phyloP scores from a whole-genome alignment of 331 rosid species.

The Malus hybrid region DNA sequence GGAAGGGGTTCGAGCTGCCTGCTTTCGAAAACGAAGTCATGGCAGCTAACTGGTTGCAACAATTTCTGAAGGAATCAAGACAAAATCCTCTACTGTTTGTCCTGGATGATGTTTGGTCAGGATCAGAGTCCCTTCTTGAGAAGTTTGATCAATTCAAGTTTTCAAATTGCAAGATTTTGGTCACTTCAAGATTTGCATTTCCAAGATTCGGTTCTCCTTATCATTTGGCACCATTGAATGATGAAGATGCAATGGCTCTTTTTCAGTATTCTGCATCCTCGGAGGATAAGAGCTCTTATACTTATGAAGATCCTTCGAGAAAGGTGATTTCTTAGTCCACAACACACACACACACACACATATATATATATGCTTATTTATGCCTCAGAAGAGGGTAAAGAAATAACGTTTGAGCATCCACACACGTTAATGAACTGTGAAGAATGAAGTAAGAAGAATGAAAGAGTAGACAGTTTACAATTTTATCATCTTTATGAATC shows the following conservation, averaged over 20 bases:
- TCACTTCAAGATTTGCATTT: conserved; percentile 53
- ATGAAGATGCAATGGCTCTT: conserved; percentile 26
- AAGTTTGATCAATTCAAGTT: conserved; percentile 22
- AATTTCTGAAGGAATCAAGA: conserved; percentile 17
- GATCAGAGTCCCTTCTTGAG: conserved; percentile 37
- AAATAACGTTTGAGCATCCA: not conserved
- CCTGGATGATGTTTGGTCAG: conserved; percentile 57
- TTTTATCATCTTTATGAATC: not conserved
- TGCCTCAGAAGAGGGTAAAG: not conserved
- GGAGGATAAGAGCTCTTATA: conserved; percentile 4
- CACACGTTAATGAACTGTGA: not conserved
- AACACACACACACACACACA: too few relatives aligned
- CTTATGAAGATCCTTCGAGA: conserved; percentile 20
- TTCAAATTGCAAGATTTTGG: conserved; percentile 43
- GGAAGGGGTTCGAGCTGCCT: conserved; percentile 15
- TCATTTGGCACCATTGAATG: conserved; percentile 17
- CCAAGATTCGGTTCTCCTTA: conserved; percentile 20
- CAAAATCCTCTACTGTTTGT: conserved; percentile 37
- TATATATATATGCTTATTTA: not conserved
- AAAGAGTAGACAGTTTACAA: not conserved
- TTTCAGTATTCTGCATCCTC: conserved; percentile 32
- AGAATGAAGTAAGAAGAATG: not conserved
- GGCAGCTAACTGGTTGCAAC: conserved; percentile 22
- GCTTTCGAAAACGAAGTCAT: conserved; percentile 24
- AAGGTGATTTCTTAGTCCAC: conserved; percentile 18